phyloP scores from a whole-genome alignment of 179 eudicot genomes.

The Amaranthus tricolor region DNA sequence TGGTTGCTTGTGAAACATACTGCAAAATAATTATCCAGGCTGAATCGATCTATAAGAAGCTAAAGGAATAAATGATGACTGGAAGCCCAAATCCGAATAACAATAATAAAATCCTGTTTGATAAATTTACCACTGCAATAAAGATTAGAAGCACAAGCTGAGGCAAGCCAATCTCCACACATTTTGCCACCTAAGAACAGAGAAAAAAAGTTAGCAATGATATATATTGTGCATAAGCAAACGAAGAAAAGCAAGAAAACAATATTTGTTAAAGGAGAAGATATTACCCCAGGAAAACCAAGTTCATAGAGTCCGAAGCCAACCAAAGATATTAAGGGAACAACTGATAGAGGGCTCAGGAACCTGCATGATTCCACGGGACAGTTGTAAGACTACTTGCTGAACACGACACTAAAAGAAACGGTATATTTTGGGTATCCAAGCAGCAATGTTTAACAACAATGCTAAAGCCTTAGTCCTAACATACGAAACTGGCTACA shows the following conservation, averaged over 20 bases:
- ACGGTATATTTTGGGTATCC: no score
- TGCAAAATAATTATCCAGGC: slow-evolving; percentile 30
- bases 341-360: slow-evolving; percentile 84
- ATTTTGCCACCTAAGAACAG: slow-evolving; percentile 74
- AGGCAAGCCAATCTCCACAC: slow-evolving; percentile 96
- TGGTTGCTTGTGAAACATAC: slow-evolving; percentile 57
- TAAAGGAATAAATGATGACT: not conserved
- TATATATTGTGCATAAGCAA: slow-evolving; percentile 1
- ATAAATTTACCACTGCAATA: slow-evolving; percentile 65
- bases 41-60: slow-evolving; percentile 8
- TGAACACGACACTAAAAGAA: not conserved
- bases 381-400: slow-evolving; percentile 10
- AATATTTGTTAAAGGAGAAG: not conserved
- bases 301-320: slow-evolving; percentile 95
- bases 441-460: no score
- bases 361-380: slow-evolving; percentile 39
- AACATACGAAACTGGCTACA: no score
- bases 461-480: no score
- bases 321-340: slow-evolving; percentile 78
- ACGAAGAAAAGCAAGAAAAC: not conserved
- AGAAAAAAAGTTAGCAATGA: slow-evolving; percentile 17
- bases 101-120: not conserved
- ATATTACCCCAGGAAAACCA: slow-evolving; percentile 89
- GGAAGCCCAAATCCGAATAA: not conserved
- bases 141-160: slow-evolving; percentile 64